Conservation (phyloP, 1,139 yeast genomes). For the Candida sanyaensis region DNA sequence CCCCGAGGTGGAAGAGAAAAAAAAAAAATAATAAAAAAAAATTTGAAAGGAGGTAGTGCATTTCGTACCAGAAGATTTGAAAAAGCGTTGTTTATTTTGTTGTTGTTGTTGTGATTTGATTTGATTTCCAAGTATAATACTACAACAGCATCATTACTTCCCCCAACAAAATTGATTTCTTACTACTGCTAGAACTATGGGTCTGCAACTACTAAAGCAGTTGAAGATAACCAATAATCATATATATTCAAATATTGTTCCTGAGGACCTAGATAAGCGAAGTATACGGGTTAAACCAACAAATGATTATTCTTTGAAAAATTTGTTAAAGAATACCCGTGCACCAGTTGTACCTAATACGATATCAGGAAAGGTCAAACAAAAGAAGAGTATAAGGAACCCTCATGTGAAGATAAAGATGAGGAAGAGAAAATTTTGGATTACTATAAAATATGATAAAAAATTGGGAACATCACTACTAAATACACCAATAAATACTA, state of each 20-base stretch:
- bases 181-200: conserved; percentile 10
- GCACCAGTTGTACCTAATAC: not conserved
- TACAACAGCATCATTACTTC: no score
- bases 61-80: not conserved
- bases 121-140: no score
- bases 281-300: conserved; percentile 18
- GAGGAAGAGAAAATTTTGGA: not conserved
- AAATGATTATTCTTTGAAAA: conserved; percentile 18
- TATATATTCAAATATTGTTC: conserved; percentile 22
- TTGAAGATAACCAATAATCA: conserved; percentile 29
- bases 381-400: not conserved
- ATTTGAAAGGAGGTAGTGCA: not conserved
- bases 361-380: not conserved
- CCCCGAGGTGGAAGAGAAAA: not conserved
- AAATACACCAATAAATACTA: not conserved
- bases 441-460: not conserved
- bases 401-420: not conserved
- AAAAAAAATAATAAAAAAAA: not conserved
- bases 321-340: conserved; percentile 14
- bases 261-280: conserved; percentile 21
- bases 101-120: not conserved
- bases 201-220: conserved; percentile 27
- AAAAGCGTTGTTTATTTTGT: not conserved
- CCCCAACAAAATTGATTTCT: no score
- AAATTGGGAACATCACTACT: not conserved